These are phyloP conservation scores for Raffaelea arxii DNA, from an alignment of 2,329 filamentous ascomycete species.

Conservation along the genomic window DNA sequence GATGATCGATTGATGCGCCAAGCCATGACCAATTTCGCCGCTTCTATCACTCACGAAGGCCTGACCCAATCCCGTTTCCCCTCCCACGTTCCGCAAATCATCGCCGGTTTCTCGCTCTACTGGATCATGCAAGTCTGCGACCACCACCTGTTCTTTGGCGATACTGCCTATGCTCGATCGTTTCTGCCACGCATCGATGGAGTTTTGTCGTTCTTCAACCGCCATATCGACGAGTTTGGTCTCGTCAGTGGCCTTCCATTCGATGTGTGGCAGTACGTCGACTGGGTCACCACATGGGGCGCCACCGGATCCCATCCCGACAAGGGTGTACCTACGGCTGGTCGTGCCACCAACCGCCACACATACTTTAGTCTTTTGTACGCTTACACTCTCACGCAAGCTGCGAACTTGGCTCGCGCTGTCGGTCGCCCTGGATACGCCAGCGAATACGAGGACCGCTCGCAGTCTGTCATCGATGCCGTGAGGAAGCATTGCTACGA, in stretches of 20 bases:
- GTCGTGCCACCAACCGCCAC: constrained; percentile 23
- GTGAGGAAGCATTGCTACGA: constrained; percentile 22
- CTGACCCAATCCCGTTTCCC: constrained; percentile 25
- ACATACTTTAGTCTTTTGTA: constrained; percentile 31
- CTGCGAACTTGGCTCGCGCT: constrained; percentile 20
- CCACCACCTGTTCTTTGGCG: constrained; percentile 25
- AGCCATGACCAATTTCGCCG: constrained; percentile 19
- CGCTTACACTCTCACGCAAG: constrained; percentile 23
- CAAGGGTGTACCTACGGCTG: constrained; percentile 27
- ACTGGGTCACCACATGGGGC: constrained; percentile 21
- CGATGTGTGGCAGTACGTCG: constrained; percentile 25
- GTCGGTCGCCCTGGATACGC: constrained; percentile 23
- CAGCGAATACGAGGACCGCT: constrained; percentile 20
- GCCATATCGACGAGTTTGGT: constrained; percentile 15
- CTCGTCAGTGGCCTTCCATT: constrained; percentile 16
- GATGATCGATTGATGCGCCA: constrained; percentile 23
- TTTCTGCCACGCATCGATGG: constrained; percentile 26
- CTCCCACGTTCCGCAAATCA: constrained; percentile 24
- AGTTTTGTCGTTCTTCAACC: constrained; percentile 22
- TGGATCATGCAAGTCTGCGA: constrained; percentile 26
- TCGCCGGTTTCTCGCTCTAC: constrained; percentile 27
- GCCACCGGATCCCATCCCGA: constrained; percentile 11
- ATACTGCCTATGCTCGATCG: constrained; percentile 17
- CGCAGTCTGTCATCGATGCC: constrained; percentile 15
- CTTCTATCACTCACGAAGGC: constrained; percentile 16